Conservation (phyloP, 371 early-diverging fungal species). For the Parasitella parasitica region DNA sequence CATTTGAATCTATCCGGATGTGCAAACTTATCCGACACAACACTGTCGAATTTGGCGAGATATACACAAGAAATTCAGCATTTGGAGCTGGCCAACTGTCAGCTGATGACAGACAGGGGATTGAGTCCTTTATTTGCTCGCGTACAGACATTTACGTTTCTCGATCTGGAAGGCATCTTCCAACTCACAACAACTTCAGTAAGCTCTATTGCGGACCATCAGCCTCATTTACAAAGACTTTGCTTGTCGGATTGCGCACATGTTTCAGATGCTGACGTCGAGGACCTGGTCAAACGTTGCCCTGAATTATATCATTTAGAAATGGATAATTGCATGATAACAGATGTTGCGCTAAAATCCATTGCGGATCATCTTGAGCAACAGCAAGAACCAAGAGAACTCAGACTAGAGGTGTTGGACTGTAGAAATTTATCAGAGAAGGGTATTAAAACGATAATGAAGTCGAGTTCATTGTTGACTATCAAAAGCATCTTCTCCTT, state of each 20-base stretch:
- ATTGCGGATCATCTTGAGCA: conserved; percentile 28
- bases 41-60: conserved; percentile 39
- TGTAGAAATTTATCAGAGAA: conserved; percentile 44
- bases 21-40: conserved; percentile 41
- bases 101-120: conserved; percentile 49
- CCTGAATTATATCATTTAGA: conserved; percentile 35
- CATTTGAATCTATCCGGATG: conserved; percentile 56
- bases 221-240: conserved; percentile 35
- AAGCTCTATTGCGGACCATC: conserved; percentile 43
- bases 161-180: conserved; percentile 58
- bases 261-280: conserved; percentile 46
- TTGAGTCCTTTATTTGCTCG: conserved; percentile 43
- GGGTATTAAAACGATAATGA: conserved; percentile 36
- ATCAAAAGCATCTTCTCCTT: conserved; percentile 51
- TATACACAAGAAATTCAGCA: conserved; percentile 39
- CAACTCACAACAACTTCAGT: conserved; percentile 51
- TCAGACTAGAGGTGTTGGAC: conserved; percentile 44
- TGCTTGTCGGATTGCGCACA: conserved; percentile 59
- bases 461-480: conserved; percentile 33
- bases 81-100: conserved; percentile 54
- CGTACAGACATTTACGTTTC: conserved; percentile 31
- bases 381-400: background rate
- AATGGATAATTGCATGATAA: conserved; percentile 41
- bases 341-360: conserved; percentile 31
- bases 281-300: conserved; percentile 33